A percentile compares a stretch with the other conserved stretches of the same genome.
Conservation (phyloP, 495 filamentous ascomycete genomes). For the Lasiosphaeriaceae sp. region DNA sequence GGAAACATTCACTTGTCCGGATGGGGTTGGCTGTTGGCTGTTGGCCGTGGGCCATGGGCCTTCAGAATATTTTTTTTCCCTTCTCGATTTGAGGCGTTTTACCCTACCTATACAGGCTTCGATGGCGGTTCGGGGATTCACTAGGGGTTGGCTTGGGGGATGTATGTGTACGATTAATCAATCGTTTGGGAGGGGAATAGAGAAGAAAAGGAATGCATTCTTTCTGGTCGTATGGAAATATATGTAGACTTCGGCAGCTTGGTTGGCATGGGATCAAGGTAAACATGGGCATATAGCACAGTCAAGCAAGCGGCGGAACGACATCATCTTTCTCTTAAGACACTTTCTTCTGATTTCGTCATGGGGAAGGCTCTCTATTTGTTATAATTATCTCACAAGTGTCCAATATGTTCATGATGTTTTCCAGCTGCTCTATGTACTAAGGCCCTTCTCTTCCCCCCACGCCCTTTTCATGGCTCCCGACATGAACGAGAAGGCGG, state of each 20-base stretch:
- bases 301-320: not conserved
- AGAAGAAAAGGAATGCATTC: not conserved
- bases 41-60: no score
- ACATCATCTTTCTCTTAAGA: not conserved
- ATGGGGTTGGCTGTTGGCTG: no score
- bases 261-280: not conserved
- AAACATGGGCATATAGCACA: not conserved
- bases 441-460: not conserved
- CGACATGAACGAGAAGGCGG: not conserved
- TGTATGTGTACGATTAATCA: not conserved
- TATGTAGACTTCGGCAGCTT: not conserved
- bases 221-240: not conserved
- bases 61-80: no score
- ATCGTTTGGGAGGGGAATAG: not conserved
- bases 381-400: not conserved
- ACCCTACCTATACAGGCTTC: no score
- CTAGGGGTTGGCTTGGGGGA: not conserved
- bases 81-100: not conserved
- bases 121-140: no score
- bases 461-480: no score
- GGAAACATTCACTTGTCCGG: no score
- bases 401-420: not conserved
- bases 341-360: not conserved
- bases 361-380: not conserved
- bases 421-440: not conserved